Evolutionary conservation across 306 rosid genomes (phyloP).

Genomic region (Cucumis hystrix): DNA sequence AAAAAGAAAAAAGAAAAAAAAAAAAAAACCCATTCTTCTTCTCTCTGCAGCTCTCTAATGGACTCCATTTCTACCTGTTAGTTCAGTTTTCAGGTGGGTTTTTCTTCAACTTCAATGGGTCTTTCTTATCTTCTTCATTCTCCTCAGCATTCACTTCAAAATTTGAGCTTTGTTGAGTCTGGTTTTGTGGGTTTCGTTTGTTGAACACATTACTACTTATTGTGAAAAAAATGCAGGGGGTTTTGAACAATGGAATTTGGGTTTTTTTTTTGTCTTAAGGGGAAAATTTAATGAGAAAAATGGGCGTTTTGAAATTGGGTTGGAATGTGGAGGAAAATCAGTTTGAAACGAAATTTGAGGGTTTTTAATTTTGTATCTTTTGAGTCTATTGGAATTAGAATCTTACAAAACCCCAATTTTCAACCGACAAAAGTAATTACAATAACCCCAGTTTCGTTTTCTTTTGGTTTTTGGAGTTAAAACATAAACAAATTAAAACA

Average conservation of each 20-base stretch:
- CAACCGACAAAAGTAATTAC: neutral
- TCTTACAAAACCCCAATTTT: neutral
- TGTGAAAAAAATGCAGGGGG: neutral
- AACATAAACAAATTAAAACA: neutral
- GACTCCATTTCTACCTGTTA: neutral
- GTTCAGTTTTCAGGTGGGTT: neutral
- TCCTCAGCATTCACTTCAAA: neutral
- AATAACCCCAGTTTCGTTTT: neutral
- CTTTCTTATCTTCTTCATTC: neutral
- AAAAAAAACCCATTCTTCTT: neutral
- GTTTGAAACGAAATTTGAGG: neutral
- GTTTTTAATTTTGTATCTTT: neutral
- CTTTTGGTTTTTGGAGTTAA: neutral
- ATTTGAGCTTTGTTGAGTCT: neutral
- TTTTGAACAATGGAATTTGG: too few species aligned
- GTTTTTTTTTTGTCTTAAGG: neutral
- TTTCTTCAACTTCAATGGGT: neutral
- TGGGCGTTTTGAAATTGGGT: neutral
- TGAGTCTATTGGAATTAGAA: neutral
- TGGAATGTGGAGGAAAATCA: neutral
- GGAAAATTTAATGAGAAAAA: neutral
- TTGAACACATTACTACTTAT: neutral
- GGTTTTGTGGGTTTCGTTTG: neutral
- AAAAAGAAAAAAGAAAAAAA: too few species aligned
- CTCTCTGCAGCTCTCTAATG: conserved; percentile 3